A percentile compares a stretch with the other conserved stretches of the same genome.
phyloP scores from a whole-genome alignment of 495 filamentous ascomycete genomes.

The Podospora anserina region DNA sequence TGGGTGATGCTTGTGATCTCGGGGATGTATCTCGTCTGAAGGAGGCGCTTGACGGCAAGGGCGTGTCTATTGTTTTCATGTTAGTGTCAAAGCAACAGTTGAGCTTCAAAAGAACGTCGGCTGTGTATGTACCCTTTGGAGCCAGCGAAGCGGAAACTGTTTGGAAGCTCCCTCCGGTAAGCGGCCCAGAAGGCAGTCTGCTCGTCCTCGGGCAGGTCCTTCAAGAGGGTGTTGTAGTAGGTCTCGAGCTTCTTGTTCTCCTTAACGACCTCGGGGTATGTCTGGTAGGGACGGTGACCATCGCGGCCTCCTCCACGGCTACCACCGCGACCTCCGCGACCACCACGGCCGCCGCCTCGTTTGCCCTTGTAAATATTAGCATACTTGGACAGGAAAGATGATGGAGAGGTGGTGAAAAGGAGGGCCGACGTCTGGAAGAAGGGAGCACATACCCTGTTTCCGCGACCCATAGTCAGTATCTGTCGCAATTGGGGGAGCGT shows the following conservation, averaged over 20 bases:
- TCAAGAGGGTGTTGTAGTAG: constrained; percentile 75
- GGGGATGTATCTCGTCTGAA: constrained; percentile 85
- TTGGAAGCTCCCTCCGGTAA: constrained; percentile 78
- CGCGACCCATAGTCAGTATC: constrained; percentile 24
- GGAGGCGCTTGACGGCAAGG: constrained; percentile 74
- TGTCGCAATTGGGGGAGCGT: constrained; percentile 12
- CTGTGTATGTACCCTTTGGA: constrained; percentile 57
- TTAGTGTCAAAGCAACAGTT: constrained; percentile 9
- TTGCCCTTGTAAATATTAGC: constrained; percentile 14
- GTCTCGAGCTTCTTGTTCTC: constrained; percentile 73
- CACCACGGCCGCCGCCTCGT: constrained; percentile 23
- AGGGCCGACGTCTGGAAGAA: neutral
- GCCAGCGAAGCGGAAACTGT: constrained; percentile 93
- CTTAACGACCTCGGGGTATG: constrained; percentile 60
- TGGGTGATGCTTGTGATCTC: constrained; percentile 75
- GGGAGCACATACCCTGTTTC: constrained; percentile 24
- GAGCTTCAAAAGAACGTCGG: neutral
- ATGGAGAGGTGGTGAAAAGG: neutral
- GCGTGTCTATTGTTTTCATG: constrained; percentile 59
- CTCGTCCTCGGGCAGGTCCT: constrained; percentile 67
- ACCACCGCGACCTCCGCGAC: constrained; percentile 21
- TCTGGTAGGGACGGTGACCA: constrained; percentile 36
- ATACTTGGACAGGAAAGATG: constrained; percentile 1
- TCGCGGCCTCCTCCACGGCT: constrained; percentile 20
- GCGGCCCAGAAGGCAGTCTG: constrained; percentile 75